A percentile compares a stretch with the other conserved stretches of the same genome.
phyloP scores from a whole-genome alignment of 1,284 basidiomycete genomes.

The Xanthoconium separans region DNA sequence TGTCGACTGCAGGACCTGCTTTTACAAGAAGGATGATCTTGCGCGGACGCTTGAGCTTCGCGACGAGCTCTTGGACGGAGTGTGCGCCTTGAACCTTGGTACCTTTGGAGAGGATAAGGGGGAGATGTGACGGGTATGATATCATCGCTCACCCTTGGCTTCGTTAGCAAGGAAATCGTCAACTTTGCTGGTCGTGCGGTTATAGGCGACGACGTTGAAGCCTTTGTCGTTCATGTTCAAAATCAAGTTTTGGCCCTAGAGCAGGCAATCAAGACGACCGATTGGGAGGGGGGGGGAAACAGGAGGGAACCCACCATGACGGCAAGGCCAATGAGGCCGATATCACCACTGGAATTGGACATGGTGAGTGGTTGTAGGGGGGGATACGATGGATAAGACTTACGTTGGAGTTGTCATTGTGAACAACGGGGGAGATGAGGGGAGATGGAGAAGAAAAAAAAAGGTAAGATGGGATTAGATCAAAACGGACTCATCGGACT shows the following conservation, averaged over 20 bases:
- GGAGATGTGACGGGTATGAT: conserved; percentile 13
- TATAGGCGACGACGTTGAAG: conserved; percentile 95
- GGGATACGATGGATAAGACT: conserved; percentile 12
- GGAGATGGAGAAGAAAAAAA: conserved; percentile 13
- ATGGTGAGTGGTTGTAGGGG: neutral
- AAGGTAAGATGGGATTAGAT: conserved; percentile 24
- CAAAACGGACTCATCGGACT: conserved; percentile 4
- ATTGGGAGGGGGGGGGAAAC: conserved; percentile 13
- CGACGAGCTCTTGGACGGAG: conserved; percentile 84
- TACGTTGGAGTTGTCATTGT: conserved; percentile 48
- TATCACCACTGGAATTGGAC: conserved; percentile 66
- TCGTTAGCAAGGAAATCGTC: conserved; percentile 95
- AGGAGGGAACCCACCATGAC: conserved; percentile 74
- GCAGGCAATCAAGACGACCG: conserved; percentile 10
- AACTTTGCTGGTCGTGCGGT: conserved; percentile 96
- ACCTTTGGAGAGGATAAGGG: conserved; percentile 48
- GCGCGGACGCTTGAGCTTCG: conserved; percentile 81
- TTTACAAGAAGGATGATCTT: conserved; percentile 98
- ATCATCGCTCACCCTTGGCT: conserved; percentile 80
- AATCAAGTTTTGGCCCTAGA: conserved; percentile 92
- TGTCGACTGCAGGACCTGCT: conserved; percentile 77
- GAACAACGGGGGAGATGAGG: conserved; percentile 27
- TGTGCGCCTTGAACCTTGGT: conserved; percentile 95
- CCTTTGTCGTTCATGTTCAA: conserved; percentile 99
- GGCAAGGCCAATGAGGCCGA: conserved; percentile 93